Evolutionary conservation across 2,329 filamentous ascomycete genomes (phyloP).

Genomic region (Xylaria sp.): DNA sequence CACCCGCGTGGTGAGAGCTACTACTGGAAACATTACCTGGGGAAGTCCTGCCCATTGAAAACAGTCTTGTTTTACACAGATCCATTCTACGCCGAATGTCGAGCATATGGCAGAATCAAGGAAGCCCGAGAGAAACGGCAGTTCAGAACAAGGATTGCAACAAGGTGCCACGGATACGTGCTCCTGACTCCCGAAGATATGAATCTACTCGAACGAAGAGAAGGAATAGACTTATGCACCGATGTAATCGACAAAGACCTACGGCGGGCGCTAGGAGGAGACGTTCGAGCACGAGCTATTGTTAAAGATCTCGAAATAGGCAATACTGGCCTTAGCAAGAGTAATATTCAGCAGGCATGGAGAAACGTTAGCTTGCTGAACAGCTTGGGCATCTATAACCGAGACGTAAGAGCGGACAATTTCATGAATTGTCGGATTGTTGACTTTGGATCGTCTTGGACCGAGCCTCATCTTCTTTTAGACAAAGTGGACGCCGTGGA

Average conservation of each 20-base stretch:
- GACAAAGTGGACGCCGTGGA: background rate
- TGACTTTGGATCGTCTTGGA: constrained; percentile 26
- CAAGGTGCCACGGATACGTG: constrained; percentile 18
- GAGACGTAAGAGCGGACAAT: constrained; percentile 25
- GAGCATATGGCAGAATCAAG: constrained; percentile 22
- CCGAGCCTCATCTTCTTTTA: constrained; percentile 15
- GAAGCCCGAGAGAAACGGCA: background rate
- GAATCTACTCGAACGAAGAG: background rate
- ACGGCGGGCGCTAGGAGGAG: background rate
- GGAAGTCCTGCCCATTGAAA: background rate
- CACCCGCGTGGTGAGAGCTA: background rate
- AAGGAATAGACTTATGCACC: background rate
- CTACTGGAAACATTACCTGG: background rate
- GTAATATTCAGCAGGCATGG: constrained; percentile 16
- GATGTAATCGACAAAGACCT: background rate
- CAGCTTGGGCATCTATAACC: constrained; percentile 14
- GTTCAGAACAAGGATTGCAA: background rate
- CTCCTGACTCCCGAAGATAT: background rate
- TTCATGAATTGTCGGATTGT: constrained; percentile 9
- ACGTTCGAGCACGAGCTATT: constrained; percentile 9
- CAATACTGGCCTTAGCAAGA: background rate
- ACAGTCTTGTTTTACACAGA: constrained; percentile 6
- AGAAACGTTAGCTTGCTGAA: constrained; percentile 14
- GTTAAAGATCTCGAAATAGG: background rate
- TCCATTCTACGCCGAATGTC: constrained; percentile 25